Base-by-base conservation (phyloP, 495 filamentous ascomycete species). In the Lindgomyces ingoldianus region DNA sequence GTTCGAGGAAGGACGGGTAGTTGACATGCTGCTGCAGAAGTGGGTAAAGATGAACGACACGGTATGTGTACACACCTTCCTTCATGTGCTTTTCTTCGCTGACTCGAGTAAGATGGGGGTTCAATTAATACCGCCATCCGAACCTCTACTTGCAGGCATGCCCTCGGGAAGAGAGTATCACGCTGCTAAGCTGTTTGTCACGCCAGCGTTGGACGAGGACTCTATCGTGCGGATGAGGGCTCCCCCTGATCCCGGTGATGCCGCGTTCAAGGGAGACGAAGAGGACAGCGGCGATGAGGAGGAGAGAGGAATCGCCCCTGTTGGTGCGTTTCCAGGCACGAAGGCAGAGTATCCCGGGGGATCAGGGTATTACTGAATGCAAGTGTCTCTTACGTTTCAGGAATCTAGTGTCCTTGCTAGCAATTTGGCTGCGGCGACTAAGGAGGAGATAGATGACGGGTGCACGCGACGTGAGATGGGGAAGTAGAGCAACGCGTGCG, bases 41-140 rank as follows among this genome's bases (percentile, higher is more conserved):
- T 98, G 94, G 94, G 83, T 81, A 29, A 91, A 91, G 76, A 85
- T 90, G 77, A 98, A 98, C 74, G 91, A 96, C 77, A 95, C 89
- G 14, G 90, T 96, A 73, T 77, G 88, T 82, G 18, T 46, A 4
- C 8, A 41, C 49, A 68, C n/a, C 10, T 39, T 65, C 46, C 47
- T 10, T 45, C 49, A 0, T 11, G 57, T 4, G 9, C 12, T 3
- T 16, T 1, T 3, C 41, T n/a, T 41, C 60, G 42, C 66, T 66
- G 44, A 65, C 39, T 33, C 60, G 22, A 52, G n/a, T 44, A 57
- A 93, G 91, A 88, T 95, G 44, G 89, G 91, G 55, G 88, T 90
- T 0, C 93, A 98, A 69, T 25, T 80, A 4, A 82, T 98, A 30
- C 90, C 91, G 0, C 81, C 88, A 0, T 82, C 82, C 16, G 84